phyloP scores from a whole-genome alignment of 1,139 yeast species.

The Kurtzmaniella quercitrusa region DNA sequence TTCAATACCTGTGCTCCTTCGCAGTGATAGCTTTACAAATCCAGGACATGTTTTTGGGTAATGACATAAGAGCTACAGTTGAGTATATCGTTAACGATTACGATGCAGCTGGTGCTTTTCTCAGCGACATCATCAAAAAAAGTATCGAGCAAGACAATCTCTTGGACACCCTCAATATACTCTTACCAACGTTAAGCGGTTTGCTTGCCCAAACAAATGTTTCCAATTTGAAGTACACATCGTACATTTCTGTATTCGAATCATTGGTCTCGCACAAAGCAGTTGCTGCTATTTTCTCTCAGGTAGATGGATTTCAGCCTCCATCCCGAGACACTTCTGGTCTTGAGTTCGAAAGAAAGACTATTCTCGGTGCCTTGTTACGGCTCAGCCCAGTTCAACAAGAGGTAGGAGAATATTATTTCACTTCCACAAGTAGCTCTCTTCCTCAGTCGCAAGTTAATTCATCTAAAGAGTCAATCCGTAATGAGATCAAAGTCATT shows the following conservation, averaged over 20 bases:
- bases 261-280: constrained; percentile 56
- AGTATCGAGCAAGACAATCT: constrained; percentile 66
- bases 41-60: constrained; percentile 58
- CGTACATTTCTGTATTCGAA: constrained; percentile 53
- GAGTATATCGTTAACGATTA: constrained; percentile 28
- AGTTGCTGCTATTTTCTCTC: constrained; percentile 59
- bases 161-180: constrained; percentile 53
- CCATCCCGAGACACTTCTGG: constrained; percentile 32
- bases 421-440: constrained; percentile 39
- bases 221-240: constrained; percentile 48
- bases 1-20: constrained; percentile 57
- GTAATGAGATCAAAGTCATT: constrained; percentile 54
- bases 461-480: constrained; percentile 51
- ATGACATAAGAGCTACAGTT: constrained; percentile 27
- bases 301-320: constrained; percentile 53
- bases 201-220: constrained; percentile 26
- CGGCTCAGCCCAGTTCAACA: constrained; percentile 67
- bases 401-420: constrained; percentile 39
- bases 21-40: constrained; percentile 69
- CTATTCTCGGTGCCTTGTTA: constrained; percentile 76
- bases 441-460: constrained; percentile 39
- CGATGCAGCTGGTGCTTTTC: constrained; percentile 45
- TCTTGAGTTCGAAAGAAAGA: constrained; percentile 51
- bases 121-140: constrained; percentile 53
- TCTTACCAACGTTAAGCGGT: constrained; percentile 47